Conservation (phyloP, 2,329 filamentous ascomycete genomes). For the Clonostachys rosea region DNA sequence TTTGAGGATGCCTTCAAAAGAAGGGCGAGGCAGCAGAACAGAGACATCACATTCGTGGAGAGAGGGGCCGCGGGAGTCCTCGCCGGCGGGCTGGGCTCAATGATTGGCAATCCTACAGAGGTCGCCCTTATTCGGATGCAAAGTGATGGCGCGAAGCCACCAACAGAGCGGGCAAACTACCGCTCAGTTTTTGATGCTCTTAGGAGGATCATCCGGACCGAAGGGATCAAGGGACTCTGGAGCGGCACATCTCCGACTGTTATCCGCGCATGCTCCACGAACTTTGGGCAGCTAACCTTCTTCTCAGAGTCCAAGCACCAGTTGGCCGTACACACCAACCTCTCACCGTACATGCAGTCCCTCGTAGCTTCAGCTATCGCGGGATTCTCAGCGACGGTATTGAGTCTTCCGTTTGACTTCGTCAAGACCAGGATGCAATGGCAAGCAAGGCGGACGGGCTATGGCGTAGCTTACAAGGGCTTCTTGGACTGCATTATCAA, state of each 20-base stretch:
- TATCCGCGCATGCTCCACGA: conserved; percentile 93
- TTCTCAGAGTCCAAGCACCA: conserved; percentile 94
- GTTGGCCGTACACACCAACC: conserved; percentile 63
- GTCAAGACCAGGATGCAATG: conserved; percentile 97
- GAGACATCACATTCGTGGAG: conserved; percentile 76
- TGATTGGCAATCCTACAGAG: conserved; percentile 95
- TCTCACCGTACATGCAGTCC: conserved; percentile 67
- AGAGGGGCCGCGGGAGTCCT: conserved; percentile 79
- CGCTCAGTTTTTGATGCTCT: conserved; percentile 91
- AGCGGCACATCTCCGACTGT: conserved; percentile 87
- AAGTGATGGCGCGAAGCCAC: conserved; percentile 85
- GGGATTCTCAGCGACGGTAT: conserved; percentile 96
- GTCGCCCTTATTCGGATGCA: conserved; percentile 97
- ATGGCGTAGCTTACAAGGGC: conserved; percentile 78
- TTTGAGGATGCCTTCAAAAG: conserved; percentile 72
- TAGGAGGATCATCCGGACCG: conserved; percentile 69
- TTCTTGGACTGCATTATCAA: conserved; percentile 89
- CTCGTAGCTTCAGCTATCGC: conserved; percentile 84
- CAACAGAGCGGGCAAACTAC: conserved; percentile 85
- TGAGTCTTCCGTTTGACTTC: conserved; percentile 95
- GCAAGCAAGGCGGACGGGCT: conserved; percentile 75
- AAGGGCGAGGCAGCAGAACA: conserved; percentile 67
- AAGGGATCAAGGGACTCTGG: conserved; percentile 84
- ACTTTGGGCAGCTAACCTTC: conserved; percentile 96
- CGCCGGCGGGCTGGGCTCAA: conserved; percentile 86